Base-by-base conservation (phyloP, 306 rosid species). In the Begonia masoniana region DNA sequence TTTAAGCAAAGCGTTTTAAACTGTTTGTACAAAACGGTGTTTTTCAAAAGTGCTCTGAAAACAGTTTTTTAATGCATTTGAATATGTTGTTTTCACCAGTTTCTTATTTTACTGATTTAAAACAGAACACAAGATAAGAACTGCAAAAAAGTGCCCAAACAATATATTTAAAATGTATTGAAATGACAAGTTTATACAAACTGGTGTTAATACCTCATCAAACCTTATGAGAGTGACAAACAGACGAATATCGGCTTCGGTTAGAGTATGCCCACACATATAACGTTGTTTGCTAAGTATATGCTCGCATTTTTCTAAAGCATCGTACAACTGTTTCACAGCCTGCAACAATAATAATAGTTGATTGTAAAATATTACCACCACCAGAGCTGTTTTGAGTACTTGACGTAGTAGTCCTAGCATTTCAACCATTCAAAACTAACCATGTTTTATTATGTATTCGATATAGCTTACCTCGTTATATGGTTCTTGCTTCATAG, bases 181-280 rank as follows among this genome's bases (percentile, higher is more conserved):
- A 7, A 31, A 31, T 31, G 39, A 31, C 39, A 7, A 31, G 8
- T 31, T 31, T 31, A 5, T 2, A 0, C 0, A 31, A 31, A 45
- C 13, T 0, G 47, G 52, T n/a, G 58, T 24, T 11, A 41, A 53
- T 76, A 91, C 97, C 97, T 91, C 94, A 36, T 91, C 97, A 66
- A 91, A 91, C 83, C 97, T 73, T 68, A 86, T 85, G 36, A 91
- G 78, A 57, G 97, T 91, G 64, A 91, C 97, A 53, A 91, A 91
- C 70, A 91, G 68, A 13, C 92, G 92, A 62, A 91, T 61, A 68
- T 91, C 97, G n/a, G 94, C 82, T 79, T 91, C 96, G 17, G 94
- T 62, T 45, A 86, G 57, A 41, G 76, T 76, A 68, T 74, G 60
- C 63, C 97, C 94, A 35, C 96, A 91, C 51, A 91, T 52, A 69